Base-by-base conservation (phyloP, 164 flowering plant species). In the Vitis riparia region DNA sequence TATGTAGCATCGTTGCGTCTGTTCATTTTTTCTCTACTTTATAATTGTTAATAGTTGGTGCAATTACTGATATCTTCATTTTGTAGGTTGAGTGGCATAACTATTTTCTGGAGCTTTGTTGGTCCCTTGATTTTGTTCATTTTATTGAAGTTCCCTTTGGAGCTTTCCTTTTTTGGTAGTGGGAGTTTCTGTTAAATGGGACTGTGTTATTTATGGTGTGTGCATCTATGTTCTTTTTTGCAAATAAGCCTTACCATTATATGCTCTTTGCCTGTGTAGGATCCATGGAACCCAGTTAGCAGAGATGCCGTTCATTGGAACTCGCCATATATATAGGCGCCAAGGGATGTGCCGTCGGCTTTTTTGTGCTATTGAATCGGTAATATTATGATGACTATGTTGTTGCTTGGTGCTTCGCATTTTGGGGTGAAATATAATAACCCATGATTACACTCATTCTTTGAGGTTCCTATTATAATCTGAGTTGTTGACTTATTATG, bases 321-420 rank as follows among this genome's bases (percentile, higher is more conserved):
- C 98, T 8, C 97, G 99, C 51, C 89, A 90, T 72, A 85, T 88
- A 8, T 96, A 93, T 77, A 83, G 99, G 79, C 97, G 89, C 23
- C 99, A 96, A 78, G 99, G 99, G 74, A 96, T 96, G 99, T 96
- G 95, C 73, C 90, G 97, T 15, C 89, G 92, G 32, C 97, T 96
- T 65, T 77, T 93, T 53, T 74, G 73, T 69, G 97, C 93, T 48
- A 85, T 96, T 73, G 97, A 96, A 51, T 68, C 75, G 30, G 80
- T 80, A 71, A 73, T 37, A 6, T 6, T 23, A 1, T 23, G 27
- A 23, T 23, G 27, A 23, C 27, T 23, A 23, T 23, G 27, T 23
- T 23, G 27, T 23, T 23, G 27, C 27, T 23, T 23, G 27, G 27
- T 23, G 27, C 27, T 23, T 23, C 27, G 2, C 27, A 23, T 23